phyloP scores from a whole-genome alignment of 169 alveolate species.

The Plasmodium vivax region DNA sequence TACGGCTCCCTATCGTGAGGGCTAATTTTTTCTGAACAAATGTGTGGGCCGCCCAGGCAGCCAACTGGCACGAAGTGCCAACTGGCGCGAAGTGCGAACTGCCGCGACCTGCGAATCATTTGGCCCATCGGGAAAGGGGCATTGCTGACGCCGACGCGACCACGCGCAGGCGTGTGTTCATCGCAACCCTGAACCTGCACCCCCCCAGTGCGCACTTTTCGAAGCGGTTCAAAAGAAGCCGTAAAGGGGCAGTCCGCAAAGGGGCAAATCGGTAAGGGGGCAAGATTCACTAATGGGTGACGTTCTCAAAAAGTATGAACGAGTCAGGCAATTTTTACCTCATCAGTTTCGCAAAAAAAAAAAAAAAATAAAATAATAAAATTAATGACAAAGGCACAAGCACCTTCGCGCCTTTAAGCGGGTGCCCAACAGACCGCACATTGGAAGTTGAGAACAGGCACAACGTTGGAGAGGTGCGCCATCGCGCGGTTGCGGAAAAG shows the following conservation, averaged over 20 bases:
- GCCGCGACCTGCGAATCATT: neutral
- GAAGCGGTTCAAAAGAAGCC: neutral
- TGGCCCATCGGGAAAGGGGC: neutral
- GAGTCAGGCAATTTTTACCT: neutral
- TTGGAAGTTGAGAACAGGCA: neutral
- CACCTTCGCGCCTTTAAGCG: neutral
- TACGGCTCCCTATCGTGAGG: slow-evolving; percentile 35
- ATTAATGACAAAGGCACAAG: neutral
- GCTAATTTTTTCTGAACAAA: neutral
- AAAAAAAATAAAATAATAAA: too few species aligned
- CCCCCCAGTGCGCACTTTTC: neutral
- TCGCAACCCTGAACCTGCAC: neutral
- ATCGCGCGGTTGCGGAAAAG: neutral
- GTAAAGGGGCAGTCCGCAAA: neutral
- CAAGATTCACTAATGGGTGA: neutral
- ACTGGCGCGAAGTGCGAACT: neutral
- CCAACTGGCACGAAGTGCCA: too few species aligned
- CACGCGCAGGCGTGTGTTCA: neutral
- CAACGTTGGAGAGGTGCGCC: neutral
- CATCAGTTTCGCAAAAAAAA: neutral
- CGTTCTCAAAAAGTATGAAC: neutral
- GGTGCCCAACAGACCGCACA: neutral
- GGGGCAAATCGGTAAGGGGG: neutral
- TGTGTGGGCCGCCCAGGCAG: neutral
- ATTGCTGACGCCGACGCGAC: neutral